Evolutionary conservation across 768 basidiomycete genomes (phyloP).

Genomic region (Mycena belliarum): DNA sequence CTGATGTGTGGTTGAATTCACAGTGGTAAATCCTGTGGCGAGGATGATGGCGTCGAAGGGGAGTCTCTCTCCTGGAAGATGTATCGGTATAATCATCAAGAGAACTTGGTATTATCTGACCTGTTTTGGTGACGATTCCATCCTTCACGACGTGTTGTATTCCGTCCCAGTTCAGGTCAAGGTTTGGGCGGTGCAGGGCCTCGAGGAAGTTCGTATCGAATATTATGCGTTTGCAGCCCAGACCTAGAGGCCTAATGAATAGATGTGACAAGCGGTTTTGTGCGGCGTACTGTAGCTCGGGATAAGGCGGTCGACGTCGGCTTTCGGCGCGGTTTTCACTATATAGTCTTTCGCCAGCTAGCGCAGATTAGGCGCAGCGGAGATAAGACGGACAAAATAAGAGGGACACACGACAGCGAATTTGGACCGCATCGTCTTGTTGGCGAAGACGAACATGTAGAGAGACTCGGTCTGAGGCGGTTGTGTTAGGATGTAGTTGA

Average conservation of each 20-base stretch:
- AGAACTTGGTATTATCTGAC: too few relatives aligned
- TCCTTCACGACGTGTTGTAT: background rate
- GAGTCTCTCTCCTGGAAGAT: constrained; percentile 40
- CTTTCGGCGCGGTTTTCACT: constrained; percentile 38
- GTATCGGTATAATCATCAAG: too few relatives aligned
- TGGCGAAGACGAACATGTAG: constrained; percentile 7
- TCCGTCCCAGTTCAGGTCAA: constrained; percentile 5
- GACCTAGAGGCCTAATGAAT: background rate
- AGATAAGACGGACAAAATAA: too few relatives aligned
- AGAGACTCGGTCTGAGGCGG: constrained; percentile 3
- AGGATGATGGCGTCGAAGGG: constrained; percentile 60
- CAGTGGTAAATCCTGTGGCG: constrained; percentile 54
- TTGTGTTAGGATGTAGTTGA: background rate
- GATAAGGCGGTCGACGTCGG: constrained; percentile 45
- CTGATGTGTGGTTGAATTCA: constrained; percentile 26
- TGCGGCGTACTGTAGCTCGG: constrained; percentile 45
- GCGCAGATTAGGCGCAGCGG: too few relatives aligned
- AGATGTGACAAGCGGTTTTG: too few relatives aligned
- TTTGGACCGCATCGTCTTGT: constrained; percentile 11
- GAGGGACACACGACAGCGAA: background rate
- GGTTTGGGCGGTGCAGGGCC: background rate
- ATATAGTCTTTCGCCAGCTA: constrained; percentile 36
- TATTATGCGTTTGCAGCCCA: constrained; percentile 5
- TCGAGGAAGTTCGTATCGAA: background rate
- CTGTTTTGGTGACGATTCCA: background rate